Evolutionary conservation across 192 early-diverging fungal genomes (phyloP).

Genomic region (Coemansia sp.): DNA sequence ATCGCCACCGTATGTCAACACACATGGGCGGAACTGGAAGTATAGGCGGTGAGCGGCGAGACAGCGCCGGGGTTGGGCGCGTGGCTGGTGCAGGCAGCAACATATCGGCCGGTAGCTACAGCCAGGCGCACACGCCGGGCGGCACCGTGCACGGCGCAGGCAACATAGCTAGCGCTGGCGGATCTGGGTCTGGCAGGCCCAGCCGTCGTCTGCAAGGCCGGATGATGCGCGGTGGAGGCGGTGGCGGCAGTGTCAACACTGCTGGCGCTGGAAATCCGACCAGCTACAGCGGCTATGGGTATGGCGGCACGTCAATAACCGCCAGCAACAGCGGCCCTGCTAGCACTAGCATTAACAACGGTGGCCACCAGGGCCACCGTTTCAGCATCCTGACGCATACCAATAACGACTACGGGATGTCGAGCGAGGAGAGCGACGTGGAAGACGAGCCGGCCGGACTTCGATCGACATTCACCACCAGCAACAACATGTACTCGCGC

Average conservation of each 20-base stretch:
- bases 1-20: slow-evolving; percentile 48
- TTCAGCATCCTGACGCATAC: slow-evolving; percentile 51
- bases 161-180: slow-evolving; percentile 9
- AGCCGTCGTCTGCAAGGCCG: slow-evolving; percentile 3
- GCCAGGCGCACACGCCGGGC: slow-evolving; percentile 28
- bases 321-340: slow-evolving; percentile 8
- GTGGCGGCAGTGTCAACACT: slow-evolving; percentile 13
- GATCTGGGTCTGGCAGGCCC: slow-evolving; percentile 9
- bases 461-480: slow-evolving; percentile 41
- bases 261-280: not conserved
- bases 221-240: slow-evolving; percentile 6
- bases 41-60: slow-evolving; percentile 30
- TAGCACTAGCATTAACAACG: slow-evolving; percentile 27
- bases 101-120: slow-evolving; percentile 29
- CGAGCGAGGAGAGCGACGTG: slow-evolving; percentile 50
- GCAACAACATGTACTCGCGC: slow-evolving; percentile 39
- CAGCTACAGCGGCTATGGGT: slow-evolving; percentile 1
- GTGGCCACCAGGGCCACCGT: slow-evolving; percentile 27
- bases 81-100: slow-evolving; percentile 17
- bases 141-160: slow-evolving; percentile 16
- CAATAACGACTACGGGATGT: slow-evolving; percentile 46
- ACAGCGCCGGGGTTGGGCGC: slow-evolving; percentile 32
- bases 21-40: slow-evolving; percentile 19
- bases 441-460: slow-evolving; percentile 49
- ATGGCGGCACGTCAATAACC: slow-evolving; percentile 3